Evolutionary conservation across 306 rosid species (phyloP).

Genomic region (Dalbergia cultrata): DNA sequence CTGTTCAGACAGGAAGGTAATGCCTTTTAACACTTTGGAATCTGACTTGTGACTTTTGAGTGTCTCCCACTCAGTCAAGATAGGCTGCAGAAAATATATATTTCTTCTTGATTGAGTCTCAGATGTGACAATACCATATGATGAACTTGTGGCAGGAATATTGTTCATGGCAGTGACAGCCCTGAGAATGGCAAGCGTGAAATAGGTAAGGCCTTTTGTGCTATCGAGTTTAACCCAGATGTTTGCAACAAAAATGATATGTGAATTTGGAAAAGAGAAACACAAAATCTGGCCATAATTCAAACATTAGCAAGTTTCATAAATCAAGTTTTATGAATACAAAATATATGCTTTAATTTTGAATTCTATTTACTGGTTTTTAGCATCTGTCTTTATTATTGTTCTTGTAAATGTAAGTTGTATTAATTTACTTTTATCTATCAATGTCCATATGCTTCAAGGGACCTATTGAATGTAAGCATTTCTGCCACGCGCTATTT

Average conservation of each 20-base stretch:
- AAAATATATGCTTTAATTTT: not conserved
- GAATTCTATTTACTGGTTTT: not conserved
- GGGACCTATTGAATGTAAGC: too few relatives aligned
- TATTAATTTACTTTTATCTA: too few relatives aligned
- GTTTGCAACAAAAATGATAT: too few relatives aligned
- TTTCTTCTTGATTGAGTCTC: constrained; percentile 33
- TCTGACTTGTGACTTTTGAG: constrained; percentile 32
- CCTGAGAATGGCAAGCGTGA: constrained; percentile 98
- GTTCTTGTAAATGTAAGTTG: too few relatives aligned
- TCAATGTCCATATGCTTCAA: too few relatives aligned
- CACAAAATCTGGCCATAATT: constrained; percentile 20
- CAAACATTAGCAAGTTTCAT: not conserved
- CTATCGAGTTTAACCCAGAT: constrained; percentile 23
- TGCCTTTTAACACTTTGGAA: constrained; percentile 39
- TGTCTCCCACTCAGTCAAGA: not conserved
- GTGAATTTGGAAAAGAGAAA: constrained; percentile 3
- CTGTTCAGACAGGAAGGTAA: constrained; percentile 94
- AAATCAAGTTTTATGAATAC: not conserved
- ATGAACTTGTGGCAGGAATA: constrained; percentile 72
- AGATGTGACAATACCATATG: constrained; percentile 38
- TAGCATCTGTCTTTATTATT: not conserved
- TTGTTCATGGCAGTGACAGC: constrained; percentile 98
- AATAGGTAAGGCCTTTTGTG: constrained; percentile 61
- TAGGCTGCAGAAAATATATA: constrained; percentile 10
- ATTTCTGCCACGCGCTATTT: too few relatives aligned